A percentile compares a stretch with the other conserved stretches of the same genome.
These are phyloP conservation scores for Gossypium mustelinum DNA, from an alignment of 345 rosid species.

Conservation along the genomic window DNA sequence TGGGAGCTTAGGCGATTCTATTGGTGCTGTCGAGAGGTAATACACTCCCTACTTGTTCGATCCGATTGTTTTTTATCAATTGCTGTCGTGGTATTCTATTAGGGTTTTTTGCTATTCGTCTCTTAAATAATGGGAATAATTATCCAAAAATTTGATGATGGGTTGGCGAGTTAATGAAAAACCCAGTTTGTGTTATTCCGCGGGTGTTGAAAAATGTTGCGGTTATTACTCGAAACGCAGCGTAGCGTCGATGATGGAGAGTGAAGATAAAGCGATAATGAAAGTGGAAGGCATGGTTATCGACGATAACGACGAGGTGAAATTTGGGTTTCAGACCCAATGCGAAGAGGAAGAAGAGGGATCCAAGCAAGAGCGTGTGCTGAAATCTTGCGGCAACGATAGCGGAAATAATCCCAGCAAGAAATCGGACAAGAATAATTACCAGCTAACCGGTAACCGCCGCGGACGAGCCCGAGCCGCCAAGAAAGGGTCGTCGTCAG, in stretches of 20 bases:
- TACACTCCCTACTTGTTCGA: constrained; percentile 19
- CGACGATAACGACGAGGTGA: constrained; percentile 21
- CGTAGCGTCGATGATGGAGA: constrained; percentile 41
- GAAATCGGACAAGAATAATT: background rate
- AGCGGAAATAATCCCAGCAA: background rate
- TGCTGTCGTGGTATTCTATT: constrained; percentile 30
- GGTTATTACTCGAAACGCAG: constrained; percentile 24
- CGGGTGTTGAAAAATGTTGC: constrained; percentile 21
- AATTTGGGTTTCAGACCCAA: constrained; percentile 18
- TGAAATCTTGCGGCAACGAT: constrained; percentile 28
- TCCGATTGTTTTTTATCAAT: constrained; percentile 25
- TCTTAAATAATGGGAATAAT: constrained; percentile 27
- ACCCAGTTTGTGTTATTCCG: constrained; percentile 20
- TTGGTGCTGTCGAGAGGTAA: constrained; percentile 63
- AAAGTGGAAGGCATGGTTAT: constrained; percentile 32
- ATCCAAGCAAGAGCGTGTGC: constrained; percentile 26
- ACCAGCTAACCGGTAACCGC: constrained; percentile 17
- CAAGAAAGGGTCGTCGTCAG: constrained; percentile 31
- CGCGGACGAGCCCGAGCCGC: constrained; percentile 43
- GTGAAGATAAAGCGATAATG: constrained; percentile 25
- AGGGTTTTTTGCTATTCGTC: constrained; percentile 39
- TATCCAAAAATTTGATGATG: constrained; percentile 31
- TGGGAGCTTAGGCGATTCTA: constrained; percentile 61
- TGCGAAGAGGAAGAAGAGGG: constrained; percentile 19
- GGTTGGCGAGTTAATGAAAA: constrained; percentile 12